Conservation (phyloP, 148 eudicot genomes). For the Nyssa sinensis region DNA sequence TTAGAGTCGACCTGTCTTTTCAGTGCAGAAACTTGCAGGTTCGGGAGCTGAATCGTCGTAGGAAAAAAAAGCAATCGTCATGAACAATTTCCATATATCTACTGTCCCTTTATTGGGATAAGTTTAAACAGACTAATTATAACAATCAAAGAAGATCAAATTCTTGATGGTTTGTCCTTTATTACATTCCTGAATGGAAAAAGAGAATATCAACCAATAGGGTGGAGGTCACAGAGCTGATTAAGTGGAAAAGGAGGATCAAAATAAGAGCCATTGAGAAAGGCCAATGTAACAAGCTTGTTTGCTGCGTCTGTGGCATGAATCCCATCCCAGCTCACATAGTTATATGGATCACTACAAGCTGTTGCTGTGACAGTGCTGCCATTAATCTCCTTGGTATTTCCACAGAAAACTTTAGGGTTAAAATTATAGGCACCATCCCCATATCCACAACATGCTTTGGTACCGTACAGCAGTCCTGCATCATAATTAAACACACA, state of each 20-base stretch:
- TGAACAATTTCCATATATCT: no score
- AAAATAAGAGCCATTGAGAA: conserved; percentile 63
- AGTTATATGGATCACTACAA: conserved; percentile 65
- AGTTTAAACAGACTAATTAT: neutral
- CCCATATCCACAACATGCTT: conserved; percentile 89
- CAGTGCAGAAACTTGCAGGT: no score
- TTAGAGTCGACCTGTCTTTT: no score
- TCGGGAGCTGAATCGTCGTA: no score
- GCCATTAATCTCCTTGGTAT: conserved; percentile 52
- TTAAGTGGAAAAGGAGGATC: conserved; percentile 71
- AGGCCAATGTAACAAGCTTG: conserved; percentile 49
- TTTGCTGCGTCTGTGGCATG: conserved; percentile 87
- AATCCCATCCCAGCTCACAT: conserved; percentile 88
- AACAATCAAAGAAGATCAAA: neutral
- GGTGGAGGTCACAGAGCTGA: conserved; percentile 52
- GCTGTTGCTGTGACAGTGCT: conserved; percentile 53
- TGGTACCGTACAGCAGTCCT: conserved; percentile 76
- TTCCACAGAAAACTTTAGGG: conserved; percentile 74
- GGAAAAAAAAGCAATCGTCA: no score
- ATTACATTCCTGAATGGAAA: conserved; percentile 8
- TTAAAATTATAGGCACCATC: conserved; percentile 69
- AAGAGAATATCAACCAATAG: conserved; percentile 44
- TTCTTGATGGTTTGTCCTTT: neutral
- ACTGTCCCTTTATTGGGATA: no score
- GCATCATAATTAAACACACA: conserved; percentile 13